These are phyloP conservation scores for Tremella mesenterica DNA, from an alignment of 768 basidiomycete genomes.

Conservation along the genomic window DNA sequence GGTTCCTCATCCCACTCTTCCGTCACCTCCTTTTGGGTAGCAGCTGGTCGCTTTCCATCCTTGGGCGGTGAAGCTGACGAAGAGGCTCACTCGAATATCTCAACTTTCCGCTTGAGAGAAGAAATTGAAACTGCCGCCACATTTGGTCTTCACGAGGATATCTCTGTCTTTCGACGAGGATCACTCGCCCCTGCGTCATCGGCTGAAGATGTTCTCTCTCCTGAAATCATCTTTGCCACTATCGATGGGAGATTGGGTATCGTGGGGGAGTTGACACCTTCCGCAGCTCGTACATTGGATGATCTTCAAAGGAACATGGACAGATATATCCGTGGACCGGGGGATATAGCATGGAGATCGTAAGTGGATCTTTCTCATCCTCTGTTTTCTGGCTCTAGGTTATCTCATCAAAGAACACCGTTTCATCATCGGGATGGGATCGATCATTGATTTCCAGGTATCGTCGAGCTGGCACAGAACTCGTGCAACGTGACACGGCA, in stretches of 20 bases:
- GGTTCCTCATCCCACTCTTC: not conserved
- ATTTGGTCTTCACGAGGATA: slow-evolving; percentile 40
- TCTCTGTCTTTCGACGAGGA: slow-evolving; percentile 29
- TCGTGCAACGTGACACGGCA: slow-evolving; percentile 27
- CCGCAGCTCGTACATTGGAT: slow-evolving; percentile 23
- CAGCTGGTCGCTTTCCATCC: no score
- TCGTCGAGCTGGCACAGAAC: slow-evolving; percentile 21
- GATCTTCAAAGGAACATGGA: slow-evolving; percentile 42
- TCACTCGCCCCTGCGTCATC: slow-evolving; percentile 32
- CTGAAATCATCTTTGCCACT: slow-evolving; percentile 38
- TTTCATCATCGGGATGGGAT: not conserved
- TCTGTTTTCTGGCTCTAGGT: not conserved
- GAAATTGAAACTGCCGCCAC: slow-evolving; percentile 35
- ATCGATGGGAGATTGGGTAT: slow-evolving; percentile 36
- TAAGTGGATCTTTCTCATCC: slow-evolving; percentile 2
- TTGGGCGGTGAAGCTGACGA: no score
- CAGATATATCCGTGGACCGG: slow-evolving; percentile 24
- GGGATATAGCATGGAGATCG: slow-evolving; percentile 26
- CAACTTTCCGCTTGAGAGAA: slow-evolving; percentile 37
- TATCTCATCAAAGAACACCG: not conserved
- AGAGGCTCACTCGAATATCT: slow-evolving; percentile 39
- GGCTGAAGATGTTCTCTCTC: slow-evolving; percentile 18
- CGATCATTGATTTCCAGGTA: no score
- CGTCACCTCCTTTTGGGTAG: no score
- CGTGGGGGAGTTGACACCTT: slow-evolving; percentile 34